Evolutionary conservation across 2,329 filamentous ascomycete genomes (phyloP).

Genomic region (Hirsutella minnesotensis): DNA sequence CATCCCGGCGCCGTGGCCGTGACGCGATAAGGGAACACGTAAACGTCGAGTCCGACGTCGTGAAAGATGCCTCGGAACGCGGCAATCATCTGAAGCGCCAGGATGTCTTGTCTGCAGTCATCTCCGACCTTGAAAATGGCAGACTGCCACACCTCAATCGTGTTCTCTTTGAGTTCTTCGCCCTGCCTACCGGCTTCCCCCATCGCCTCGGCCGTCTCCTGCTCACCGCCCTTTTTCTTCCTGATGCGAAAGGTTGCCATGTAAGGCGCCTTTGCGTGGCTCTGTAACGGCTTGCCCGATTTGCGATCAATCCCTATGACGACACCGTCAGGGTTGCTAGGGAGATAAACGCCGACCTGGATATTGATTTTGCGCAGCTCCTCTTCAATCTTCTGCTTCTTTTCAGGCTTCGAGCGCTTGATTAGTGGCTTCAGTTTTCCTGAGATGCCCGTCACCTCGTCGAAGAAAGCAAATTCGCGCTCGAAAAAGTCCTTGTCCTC

Average conservation of each 20-base stretch:
- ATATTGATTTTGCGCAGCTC: conserved; percentile 95
- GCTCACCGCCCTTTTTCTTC: conserved; percentile 50
- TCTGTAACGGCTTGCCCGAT: conserved; percentile 93
- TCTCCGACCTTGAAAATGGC: conserved; percentile 99
- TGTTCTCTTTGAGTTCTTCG: conserved; percentile 30
- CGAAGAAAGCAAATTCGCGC: conserved; percentile 94
- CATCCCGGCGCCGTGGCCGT: conserved; percentile 95
- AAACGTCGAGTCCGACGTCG: conserved; percentile 87
- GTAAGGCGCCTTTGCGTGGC: conserved; percentile 94
- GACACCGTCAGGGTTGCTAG: conserved; percentile 91
- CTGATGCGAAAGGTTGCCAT: conserved; percentile 98
- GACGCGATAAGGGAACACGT: conserved; percentile 92
- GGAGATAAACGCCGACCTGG: conserved; percentile 92
- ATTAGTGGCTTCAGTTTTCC: conserved; percentile 92
- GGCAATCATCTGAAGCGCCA: conserved; percentile 95
- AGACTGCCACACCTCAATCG: conserved; percentile 94
- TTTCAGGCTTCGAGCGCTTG: conserved; percentile 84
- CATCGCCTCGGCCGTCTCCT: conserved; percentile 39
- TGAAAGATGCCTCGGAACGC: conserved; percentile 97
- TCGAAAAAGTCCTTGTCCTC: conserved; percentile 82
- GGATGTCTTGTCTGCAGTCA: conserved; percentile 92
- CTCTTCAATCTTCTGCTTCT: conserved; percentile 98
- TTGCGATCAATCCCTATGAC: conserved; percentile 97
- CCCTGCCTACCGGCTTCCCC: conserved; percentile 30
- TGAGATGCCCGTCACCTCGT: conserved; percentile 89